A percentile compares a stretch with the other conserved stretches of the same genome.
Evolutionary conservation across 306 rosid genomes (phyloP).

Genomic region (Acacia melanoxylon): DNA sequence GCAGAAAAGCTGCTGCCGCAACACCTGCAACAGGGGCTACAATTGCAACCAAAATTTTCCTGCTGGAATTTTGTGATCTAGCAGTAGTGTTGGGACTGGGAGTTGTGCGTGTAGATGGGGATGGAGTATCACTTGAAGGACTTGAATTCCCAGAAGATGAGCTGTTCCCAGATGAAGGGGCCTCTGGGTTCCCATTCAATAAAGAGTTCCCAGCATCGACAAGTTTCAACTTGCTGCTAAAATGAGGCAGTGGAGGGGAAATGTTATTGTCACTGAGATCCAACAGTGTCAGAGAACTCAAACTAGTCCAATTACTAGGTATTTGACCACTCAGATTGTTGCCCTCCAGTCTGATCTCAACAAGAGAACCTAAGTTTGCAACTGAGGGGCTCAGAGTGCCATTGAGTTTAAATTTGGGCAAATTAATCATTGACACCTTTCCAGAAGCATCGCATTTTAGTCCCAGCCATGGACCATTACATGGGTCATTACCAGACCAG

Average conservation of each 20-base stretch:
- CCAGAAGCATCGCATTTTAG: slow-evolving; percentile 51
- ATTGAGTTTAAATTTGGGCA: slow-evolving; percentile 58
- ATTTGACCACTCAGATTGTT: slow-evolving; percentile 64
- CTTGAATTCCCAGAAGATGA: slow-evolving; percentile 32
- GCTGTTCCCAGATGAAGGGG: slow-evolving; percentile 37
- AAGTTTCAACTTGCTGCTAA: slow-evolving; percentile 51
- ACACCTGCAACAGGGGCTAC: slow-evolving; percentile 67
- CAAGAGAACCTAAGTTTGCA: slow-evolving; percentile 65
- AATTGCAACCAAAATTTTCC: slow-evolving; percentile 41
- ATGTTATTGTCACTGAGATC: slow-evolving; percentile 78
- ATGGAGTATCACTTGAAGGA: slow-evolving; percentile 14
- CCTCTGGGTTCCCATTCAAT: slow-evolving; percentile 7
- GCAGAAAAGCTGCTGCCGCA: slow-evolving; percentile 70
- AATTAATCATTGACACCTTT: slow-evolving; percentile 62
- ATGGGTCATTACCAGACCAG: slow-evolving; percentile 82
- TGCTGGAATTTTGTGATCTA: slow-evolving; percentile 25
- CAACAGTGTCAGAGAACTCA: slow-evolving; percentile 58
- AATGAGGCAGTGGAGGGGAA: slow-evolving; percentile 78
- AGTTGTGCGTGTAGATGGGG: slow-evolving; percentile 27
- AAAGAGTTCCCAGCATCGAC: slow-evolving; percentile 43
- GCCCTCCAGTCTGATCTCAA: slow-evolving; percentile 52
- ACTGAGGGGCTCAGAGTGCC: slow-evolving; percentile 84
- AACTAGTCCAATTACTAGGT: slow-evolving; percentile 72
- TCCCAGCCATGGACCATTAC: slow-evolving; percentile 72
- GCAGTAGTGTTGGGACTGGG: slow-evolving; percentile 21